These are phyloP conservation scores for Letharia columbiana DNA, from an alignment of 495 filamentous ascomycete species.

Conservation along the genomic window DNA sequence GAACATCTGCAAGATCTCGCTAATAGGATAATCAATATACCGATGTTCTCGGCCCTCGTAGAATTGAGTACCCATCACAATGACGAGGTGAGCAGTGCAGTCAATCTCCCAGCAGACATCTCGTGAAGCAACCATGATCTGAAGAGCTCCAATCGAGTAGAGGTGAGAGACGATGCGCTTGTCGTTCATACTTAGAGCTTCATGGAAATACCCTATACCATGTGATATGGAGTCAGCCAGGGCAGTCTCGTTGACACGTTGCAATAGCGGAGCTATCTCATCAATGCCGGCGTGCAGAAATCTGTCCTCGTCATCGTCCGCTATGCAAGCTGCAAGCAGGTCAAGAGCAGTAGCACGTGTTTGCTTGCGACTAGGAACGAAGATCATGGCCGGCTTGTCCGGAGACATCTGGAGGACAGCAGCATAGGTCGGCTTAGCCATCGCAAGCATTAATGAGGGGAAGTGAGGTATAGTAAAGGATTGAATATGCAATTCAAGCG, in stretches of 20 bases:
- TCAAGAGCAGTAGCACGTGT: conserved; percentile 83
- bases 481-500: conserved; percentile 89
- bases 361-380: conserved; percentile 90
- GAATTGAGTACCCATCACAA: conserved; percentile 98
- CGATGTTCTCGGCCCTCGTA: conserved; percentile 95
- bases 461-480: conserved; percentile 95
- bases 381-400: conserved; percentile 82
- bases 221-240: conserved; percentile 88
- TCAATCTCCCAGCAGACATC: conserved; percentile 97
- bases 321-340: conserved; percentile 70
- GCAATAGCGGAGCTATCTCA: conserved; percentile 72
- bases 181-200: conserved; percentile 78
- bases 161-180: conserved; percentile 90
- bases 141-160: conserved; percentile 84
- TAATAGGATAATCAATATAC: conserved; percentile 93
- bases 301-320: conserved; percentile 86
- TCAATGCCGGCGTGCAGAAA: conserved; percentile 77
- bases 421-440: conserved; percentile 88
- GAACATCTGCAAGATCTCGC: conserved; percentile 99
- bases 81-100: conserved; percentile 76
- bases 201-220: conserved; percentile 95
- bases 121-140: conserved; percentile 84
- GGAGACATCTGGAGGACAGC: conserved; percentile 76
- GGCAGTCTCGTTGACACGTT: conserved; percentile 72
- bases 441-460: conserved; percentile 94